A percentile compares a stretch with the other conserved stretches of the same genome.
Conservation (phyloP, 2,329 filamentous ascomycete genomes). For the Teratosphaeriaceae sp. region DNA sequence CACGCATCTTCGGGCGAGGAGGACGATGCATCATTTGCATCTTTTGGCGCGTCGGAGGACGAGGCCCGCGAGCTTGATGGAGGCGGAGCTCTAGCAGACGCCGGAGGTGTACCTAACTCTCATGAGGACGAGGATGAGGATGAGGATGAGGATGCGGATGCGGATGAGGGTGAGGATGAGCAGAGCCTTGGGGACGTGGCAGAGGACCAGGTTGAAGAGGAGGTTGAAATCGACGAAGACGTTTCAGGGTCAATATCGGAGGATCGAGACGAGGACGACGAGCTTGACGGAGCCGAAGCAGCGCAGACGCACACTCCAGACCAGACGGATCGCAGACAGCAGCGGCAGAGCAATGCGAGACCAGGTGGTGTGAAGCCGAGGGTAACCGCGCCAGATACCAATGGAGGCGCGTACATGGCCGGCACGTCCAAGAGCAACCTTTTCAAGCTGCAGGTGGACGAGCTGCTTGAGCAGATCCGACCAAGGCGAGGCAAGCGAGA, state of each 20-base stretch:
- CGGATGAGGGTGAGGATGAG: slow-evolving; percentile 11
- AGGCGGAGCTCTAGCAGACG: slow-evolving; percentile 4
- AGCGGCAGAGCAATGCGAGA: slow-evolving; percentile 5
- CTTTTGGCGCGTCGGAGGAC: slow-evolving; percentile 19
- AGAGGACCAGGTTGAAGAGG: not conserved
- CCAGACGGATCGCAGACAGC: not conserved
- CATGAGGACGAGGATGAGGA: slow-evolving; percentile 9
- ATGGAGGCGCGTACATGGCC: slow-evolving; percentile 38
- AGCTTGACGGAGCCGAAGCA: too few species aligned
- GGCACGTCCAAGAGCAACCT: slow-evolving; percentile 59
- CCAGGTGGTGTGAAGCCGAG: slow-evolving; percentile 5
- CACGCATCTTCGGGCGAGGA: slow-evolving; percentile 27
- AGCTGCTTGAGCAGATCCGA: slow-evolving; percentile 52
- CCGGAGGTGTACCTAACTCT: slow-evolving; percentile 12
- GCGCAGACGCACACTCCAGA: too few species aligned
- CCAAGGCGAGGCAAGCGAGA: slow-evolving; percentile 53
- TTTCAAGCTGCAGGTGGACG: slow-evolving; percentile 62
- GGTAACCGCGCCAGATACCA: slow-evolving; percentile 11
- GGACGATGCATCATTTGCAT: slow-evolving; percentile 28
- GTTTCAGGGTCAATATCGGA: too few species aligned
- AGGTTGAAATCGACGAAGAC: too few species aligned
- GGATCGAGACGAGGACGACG: too few species aligned
- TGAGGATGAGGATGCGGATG: slow-evolving; percentile 7
- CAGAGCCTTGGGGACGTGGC: slow-evolving; percentile 5
- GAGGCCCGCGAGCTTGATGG: slow-evolving; percentile 7